Percentiles rank a stretch among this genome's conserved stretches.
Conservation (phyloP, 768 basidiomycete species). For the Sporobolomyces phaffii region DNA sequence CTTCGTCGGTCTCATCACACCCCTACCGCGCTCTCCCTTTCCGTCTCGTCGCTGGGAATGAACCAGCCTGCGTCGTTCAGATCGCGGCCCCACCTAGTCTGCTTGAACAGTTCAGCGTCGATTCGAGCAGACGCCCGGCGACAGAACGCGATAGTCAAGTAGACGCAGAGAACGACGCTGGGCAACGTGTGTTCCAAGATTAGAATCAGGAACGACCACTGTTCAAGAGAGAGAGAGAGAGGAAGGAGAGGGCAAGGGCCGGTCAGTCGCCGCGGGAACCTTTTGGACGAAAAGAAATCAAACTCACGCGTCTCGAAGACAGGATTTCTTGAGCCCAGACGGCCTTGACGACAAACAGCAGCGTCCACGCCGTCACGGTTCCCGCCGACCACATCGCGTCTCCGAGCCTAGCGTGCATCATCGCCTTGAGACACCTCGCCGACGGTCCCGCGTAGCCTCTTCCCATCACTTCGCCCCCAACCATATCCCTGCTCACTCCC, state of each 20-base stretch:
- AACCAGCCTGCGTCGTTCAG: constrained; percentile 5
- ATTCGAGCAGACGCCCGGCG: neutral
- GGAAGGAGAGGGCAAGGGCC: neutral
- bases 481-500: neutral
- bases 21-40: neutral
- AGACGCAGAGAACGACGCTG: neutral
- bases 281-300: neutral
- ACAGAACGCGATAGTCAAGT: neutral
- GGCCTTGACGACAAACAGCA: constrained; percentile 4
- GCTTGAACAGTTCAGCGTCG: neutral
- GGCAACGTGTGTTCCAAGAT: constrained; percentile 1
- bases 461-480: neutral
- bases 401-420: neutral
- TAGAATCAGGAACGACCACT: constrained; percentile 1
- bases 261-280: neutral
- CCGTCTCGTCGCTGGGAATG: constrained; percentile 4
- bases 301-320: neutral
- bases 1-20: no score
- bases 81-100: neutral
- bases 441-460: neutral
- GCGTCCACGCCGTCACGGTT: neutral
- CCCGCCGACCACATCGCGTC: neutral
- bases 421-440: neutral
- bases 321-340: neutral
- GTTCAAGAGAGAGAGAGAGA: no score